Conservation (phyloP, 2,329 filamentous ascomycete genomes). For the Westerdykella aurantiaca region DNA sequence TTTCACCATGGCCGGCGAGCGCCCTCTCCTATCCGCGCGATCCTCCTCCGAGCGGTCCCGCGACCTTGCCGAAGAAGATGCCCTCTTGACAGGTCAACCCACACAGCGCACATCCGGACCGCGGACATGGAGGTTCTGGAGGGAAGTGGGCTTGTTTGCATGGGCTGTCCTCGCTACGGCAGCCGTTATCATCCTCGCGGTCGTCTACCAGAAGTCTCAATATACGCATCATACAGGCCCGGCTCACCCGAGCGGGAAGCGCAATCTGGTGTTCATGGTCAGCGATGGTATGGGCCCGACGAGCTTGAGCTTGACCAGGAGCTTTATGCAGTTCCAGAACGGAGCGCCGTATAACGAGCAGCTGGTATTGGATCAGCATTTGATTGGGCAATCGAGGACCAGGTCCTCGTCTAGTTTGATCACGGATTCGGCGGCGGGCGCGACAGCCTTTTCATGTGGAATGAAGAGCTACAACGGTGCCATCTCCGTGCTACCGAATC, state of each 20-base stretch:
- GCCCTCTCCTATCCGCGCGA: slow-evolving; percentile 51
- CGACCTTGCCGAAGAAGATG: slow-evolving; percentile 57
- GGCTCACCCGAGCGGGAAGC: slow-evolving; percentile 56
- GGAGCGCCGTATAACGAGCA: slow-evolving; percentile 68
- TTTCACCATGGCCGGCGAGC: slow-evolving; percentile 39
- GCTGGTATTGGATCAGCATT: slow-evolving; percentile 75
- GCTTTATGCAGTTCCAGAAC: slow-evolving; percentile 73
- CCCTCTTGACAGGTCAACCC: slow-evolving; percentile 53
- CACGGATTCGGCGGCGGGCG: slow-evolving; percentile 94
- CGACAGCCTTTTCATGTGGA: slow-evolving; percentile 91
- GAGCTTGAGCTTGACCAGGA: slow-evolving; percentile 77
- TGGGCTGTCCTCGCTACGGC: slow-evolving; percentile 81
- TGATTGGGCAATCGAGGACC: slow-evolving; percentile 86
- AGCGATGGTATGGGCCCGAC: slow-evolving; percentile 98
- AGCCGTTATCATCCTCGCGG: slow-evolving; percentile 70
- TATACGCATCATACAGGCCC: slow-evolving; percentile 26
- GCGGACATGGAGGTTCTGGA: slow-evolving; percentile 54
- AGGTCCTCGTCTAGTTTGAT: slow-evolving; percentile 77
- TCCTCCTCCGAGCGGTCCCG: slow-evolving; percentile 52
- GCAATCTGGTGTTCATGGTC: slow-evolving; percentile 98
- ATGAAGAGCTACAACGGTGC: slow-evolving; percentile 95
- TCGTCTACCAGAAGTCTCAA: slow-evolving; percentile 65
- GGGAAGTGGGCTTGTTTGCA: slow-evolving; percentile 69
- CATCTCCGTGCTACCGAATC: slow-evolving; percentile 81
- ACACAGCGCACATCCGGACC: slow-evolving; percentile 22